Evolutionary conservation across 2,329 filamentous ascomycete genomes (phyloP).

Genomic region (Plectosphaerella cucumerina): DNA sequence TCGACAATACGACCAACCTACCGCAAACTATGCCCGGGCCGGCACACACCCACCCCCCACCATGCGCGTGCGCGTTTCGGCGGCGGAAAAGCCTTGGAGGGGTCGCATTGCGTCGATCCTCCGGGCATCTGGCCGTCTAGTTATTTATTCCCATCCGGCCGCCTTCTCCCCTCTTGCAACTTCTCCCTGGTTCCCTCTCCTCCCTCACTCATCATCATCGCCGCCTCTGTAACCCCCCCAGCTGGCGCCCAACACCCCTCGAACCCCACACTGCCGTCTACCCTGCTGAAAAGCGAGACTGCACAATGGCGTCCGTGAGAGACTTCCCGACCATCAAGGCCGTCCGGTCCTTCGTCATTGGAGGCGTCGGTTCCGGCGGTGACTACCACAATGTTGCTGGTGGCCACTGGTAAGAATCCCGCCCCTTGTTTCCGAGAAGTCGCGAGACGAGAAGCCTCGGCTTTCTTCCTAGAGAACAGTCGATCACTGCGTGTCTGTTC

Average conservation of each 20-base stretch:
- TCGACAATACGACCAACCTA: too few relatives aligned
- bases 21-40: background rate
- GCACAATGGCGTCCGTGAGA: constrained; percentile 43
- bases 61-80: background rate
- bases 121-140: background rate
- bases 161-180: background rate
- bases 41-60: too few relatives aligned
- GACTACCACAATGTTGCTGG: constrained; percentile 91
- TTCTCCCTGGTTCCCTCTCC: background rate
- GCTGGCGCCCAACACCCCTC: constrained; percentile 10
- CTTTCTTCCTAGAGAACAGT: too few relatives aligned
- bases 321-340: constrained; percentile 73
- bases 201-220: background rate
- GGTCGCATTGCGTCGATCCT: background rate
- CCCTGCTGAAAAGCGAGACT: background rate
- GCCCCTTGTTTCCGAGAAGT: background rate
- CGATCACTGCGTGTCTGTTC: too few relatives aligned
- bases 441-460: background rate
- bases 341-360: constrained; percentile 68
- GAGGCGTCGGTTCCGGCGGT: constrained; percentile 57
- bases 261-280: background rate
- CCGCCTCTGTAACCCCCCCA: background rate
- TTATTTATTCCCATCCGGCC: background rate
- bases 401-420: constrained; percentile 54
- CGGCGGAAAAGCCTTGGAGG: background rate